Evolutionary conservation across 352 stramenopile genomes (phyloP).

Genomic region (Globisporangium solare): DNA sequence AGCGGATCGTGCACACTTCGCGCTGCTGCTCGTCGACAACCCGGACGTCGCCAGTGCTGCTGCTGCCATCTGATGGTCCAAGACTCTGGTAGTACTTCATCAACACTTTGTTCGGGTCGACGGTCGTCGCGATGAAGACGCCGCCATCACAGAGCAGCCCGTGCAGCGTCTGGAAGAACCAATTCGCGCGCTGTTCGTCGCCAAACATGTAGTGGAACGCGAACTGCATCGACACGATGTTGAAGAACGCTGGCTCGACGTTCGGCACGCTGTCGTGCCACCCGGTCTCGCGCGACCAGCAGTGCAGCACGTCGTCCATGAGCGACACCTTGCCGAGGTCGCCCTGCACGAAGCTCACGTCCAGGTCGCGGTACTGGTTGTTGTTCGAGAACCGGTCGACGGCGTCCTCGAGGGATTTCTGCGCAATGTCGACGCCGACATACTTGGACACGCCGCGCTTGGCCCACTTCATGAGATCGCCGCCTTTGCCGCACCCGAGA

Average conservation of each 20-base stretch:
- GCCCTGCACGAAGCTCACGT: conserved; percentile 76
- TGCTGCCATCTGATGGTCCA: conserved; percentile 5
- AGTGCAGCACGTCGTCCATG: conserved; percentile 56
- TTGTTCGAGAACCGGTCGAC: conserved; percentile 81
- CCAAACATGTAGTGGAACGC: conserved; percentile 99
- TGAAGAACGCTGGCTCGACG: conserved; percentile 63
- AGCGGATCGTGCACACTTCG: conserved; percentile 75
- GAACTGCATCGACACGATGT: conserved; percentile 99
- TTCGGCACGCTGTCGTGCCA: conserved; percentile 62
- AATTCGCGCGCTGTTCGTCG: conserved; percentile 80
- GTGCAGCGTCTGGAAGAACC: conserved; percentile 94
- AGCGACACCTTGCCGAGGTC: conserved; percentile 72
- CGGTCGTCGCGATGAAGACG: conserved; percentile 96
- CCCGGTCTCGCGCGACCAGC: conserved; percentile 54
- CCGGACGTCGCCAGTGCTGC: conserved; percentile 35
- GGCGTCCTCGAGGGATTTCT: conserved; percentile 94
- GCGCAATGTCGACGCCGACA: conserved; percentile 97
- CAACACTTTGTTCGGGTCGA: conserved; percentile 92
- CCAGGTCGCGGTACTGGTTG: conserved; percentile 60
- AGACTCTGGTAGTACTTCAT: conserved; percentile 80
- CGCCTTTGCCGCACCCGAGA: conserved; percentile 97
- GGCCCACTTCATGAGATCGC: conserved; percentile 97
- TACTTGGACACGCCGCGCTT: conserved; percentile 91
- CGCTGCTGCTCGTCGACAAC: conserved; percentile 72
- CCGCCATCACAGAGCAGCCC: conserved; percentile 90